Evolutionary conservation across 768 basidiomycete species (phyloP), one percentile per base, ranked within the genome.

Genomic region (Auriscalpium vulgare): DNA sequence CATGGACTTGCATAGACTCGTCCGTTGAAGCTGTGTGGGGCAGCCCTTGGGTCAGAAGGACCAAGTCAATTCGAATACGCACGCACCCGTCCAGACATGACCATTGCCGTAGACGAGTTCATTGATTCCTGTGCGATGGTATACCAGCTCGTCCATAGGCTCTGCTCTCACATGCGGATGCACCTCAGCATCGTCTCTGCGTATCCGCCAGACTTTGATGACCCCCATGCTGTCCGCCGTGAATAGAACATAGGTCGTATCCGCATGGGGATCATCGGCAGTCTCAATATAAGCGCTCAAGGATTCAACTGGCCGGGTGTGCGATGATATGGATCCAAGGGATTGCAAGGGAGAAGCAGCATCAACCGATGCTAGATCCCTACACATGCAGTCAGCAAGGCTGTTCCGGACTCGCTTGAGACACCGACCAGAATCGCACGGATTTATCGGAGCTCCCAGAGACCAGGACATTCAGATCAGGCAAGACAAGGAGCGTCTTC

Each of bases 201-300:
- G 70, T 50, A 95, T 65, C 23, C 79, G 71, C 95, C 95, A 99
- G 34, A 83, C 70, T 57, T 86, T 89, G 66, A 97, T 83, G 9
- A 88, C 68, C 2, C 95, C 97, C 85, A 98, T 89, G 3, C 91
- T 95, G 69, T 98, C 95, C 8, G 82, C 91, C 0, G 92, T 91
- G 67, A 86, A 90, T 5, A 98, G 70, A 29, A 78, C 71, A 37
- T 54, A 47, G 0, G 73, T 79, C 17, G 74, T 71, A 10, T 65
- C 67, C n/a, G 72, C 74, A 3, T 82, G 79, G 40, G 72, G 16
- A 4, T 17, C 53, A 16, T 44, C 16, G 43, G 51, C 50, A n/a
- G 37, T 34, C 19, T 53, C 46, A 13, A 70, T 61, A 56, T 75
- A 73, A n/a, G 79, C 86, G 40, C 81, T 78, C 11, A 97, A 68